These are phyloP conservation scores for Xanthoceras sorbifolium DNA, from an alignment of 345 rosid species.

Conservation along the genomic window DNA sequence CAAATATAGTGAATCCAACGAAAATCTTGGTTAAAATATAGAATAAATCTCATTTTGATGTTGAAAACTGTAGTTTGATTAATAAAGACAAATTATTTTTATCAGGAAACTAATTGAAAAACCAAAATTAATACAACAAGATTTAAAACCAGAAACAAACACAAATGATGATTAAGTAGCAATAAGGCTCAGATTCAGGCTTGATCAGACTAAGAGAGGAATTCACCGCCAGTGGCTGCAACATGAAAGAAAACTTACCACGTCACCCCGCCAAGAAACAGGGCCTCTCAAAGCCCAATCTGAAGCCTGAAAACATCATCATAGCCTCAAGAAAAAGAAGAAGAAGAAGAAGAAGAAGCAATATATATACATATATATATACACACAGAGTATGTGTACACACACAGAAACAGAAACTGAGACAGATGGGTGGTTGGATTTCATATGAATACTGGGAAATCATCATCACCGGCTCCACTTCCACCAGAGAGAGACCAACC, in stretches of 20 bases:
- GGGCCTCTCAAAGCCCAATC: neutral
- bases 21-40: too few relatives aligned
- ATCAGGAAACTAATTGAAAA: neutral
- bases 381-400: neutral
- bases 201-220: slow-evolving; percentile 12
- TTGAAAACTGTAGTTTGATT: neutral
- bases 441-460: neutral
- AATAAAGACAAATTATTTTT: too few relatives aligned
- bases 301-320: slow-evolving; percentile 11
- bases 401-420: neutral
- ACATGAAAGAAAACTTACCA: neutral
- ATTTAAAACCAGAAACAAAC: neutral
- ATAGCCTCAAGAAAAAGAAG: slow-evolving; percentile 4
- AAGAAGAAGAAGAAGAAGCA: neutral
- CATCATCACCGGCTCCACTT: neutral
- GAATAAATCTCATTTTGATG: too few relatives aligned
- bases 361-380: neutral
- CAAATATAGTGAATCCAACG: too few relatives aligned
- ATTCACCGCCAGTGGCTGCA: slow-evolving; percentile 5
- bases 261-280: slow-evolving; percentile 2
- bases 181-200: slow-evolving; percentile 8
- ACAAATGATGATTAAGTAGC: neutral
- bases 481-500: slow-evolving; percentile 4
- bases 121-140: neutral
- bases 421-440: neutral